Base-by-base conservation (phyloP, 2,329 filamentous ascomycete species). In the Botryotinia convoluta region DNA sequence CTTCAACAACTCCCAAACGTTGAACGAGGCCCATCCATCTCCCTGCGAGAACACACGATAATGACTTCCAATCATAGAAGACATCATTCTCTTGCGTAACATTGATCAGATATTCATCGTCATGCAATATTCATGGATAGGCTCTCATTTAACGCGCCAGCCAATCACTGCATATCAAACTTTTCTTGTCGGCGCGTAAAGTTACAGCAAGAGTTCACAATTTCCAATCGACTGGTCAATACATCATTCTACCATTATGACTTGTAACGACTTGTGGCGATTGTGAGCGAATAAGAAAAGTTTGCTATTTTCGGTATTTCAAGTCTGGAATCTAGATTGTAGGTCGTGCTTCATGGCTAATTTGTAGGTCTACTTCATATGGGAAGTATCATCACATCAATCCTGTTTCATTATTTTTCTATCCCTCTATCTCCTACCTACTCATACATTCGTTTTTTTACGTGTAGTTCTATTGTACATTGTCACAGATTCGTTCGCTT, bases 201-300 rank as follows among this genome's bases (percentile, higher is more conserved):
- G 77, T 72, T 68, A 77, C 76, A 77, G 75, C 75, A 74, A 78
- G 76, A 73, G 68, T 74, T 44, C 62, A 69, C 26, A 42, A 20
- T 35, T 45, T 39, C 20, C 54, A 63, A 62, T 71, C 63, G 63
- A 72, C 44, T 76, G 72, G 71, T 63, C 68, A 37, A 71, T 69
- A 62, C 67, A 69, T 76, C 69, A 37, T 45, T 73, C 72, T 48
- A 76, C 74, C 75, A 68, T 71, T 69, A 73, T 69, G 44, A 73
- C 63, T 69, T 72, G 37, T 69, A 64, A 74, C 62, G 37, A 72
- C 51, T 59, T 69, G 29, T 20, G 60, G 77, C 76, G 74, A 78
- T 74, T 78, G 77, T 74, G 35, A 69, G 76, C 79, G 78, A 79
- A 80, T 80, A 72, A 77, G 29, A 72, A 45, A 75, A 32, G 57